phyloP scores from a whole-genome alignment of 768 basidiomycete species.

The Jaapia argillacea region DNA sequence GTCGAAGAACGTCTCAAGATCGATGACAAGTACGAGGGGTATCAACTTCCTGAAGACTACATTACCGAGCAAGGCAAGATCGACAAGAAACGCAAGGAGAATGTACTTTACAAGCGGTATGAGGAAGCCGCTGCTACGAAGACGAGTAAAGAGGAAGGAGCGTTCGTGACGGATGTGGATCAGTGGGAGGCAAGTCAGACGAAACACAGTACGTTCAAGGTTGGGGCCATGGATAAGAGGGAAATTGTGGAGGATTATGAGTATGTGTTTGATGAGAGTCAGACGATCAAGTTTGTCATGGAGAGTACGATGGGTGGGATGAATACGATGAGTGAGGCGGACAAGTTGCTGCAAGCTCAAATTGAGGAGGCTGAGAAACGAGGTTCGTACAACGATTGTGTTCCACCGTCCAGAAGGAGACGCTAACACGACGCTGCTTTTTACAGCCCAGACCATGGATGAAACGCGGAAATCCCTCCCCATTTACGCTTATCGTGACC shows the following conservation, averaged over 20 bases:
- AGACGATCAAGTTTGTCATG: conserved; percentile 93
- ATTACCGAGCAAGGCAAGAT: conserved; percentile 98
- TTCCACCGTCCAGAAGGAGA: too few species aligned
- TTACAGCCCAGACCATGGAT: conserved; percentile 75
- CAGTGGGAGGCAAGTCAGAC: conserved; percentile 96
- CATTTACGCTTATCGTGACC: conserved; percentile 81
- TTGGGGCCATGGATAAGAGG: conserved; percentile 85
- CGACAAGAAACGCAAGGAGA: conserved; percentile 92
- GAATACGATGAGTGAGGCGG: conserved; percentile 69
- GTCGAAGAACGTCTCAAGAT: conserved; percentile 94
- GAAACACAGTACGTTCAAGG: conserved; percentile 78
- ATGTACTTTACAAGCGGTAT: conserved; percentile 88
- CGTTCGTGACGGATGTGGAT: conserved; percentile 94
- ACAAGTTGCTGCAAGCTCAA: conserved; percentile 75
- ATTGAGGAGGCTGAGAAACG: conserved; percentile 88
- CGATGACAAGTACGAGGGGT: conserved; percentile 93
- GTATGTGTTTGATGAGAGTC: conserved; percentile 97
- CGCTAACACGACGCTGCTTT: conserved; percentile 1
- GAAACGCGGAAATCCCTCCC: conserved; percentile 91
- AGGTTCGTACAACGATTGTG: conserved; percentile 38
- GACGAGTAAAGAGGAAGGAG: conserved; percentile 55
- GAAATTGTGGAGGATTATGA: conserved; percentile 83
- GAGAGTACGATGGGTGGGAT: conserved; percentile 62
- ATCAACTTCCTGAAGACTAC: conserved; percentile 95
- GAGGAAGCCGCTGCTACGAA: conserved; percentile 74